Evolutionary conservation across 345 rosid species (phyloP).

Genomic region (Cardiospermum halicacabum): DNA sequence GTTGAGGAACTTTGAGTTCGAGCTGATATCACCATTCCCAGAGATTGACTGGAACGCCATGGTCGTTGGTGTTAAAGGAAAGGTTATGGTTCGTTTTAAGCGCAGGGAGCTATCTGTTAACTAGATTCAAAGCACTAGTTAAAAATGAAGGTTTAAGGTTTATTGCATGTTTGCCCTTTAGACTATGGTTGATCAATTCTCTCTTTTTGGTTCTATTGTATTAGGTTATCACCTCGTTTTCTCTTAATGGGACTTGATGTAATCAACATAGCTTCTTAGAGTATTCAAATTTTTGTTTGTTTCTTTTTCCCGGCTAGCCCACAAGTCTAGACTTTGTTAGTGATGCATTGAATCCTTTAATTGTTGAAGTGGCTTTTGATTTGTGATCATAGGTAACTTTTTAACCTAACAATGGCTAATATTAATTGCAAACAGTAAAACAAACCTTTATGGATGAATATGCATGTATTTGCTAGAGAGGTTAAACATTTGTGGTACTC

Average conservation of each 20-base stretch:
- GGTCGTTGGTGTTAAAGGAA: conserved; percentile 98
- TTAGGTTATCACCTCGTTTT: conserved; percentile 5
- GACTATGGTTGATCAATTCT: neutral
- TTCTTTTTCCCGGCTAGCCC: too few relatives aligned
- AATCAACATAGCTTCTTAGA: too few relatives aligned
- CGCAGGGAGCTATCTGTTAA: conserved; percentile 39
- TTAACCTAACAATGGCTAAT: too few relatives aligned
- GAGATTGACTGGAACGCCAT: conserved; percentile 99
- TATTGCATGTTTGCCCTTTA: neutral
- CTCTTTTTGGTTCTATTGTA: neutral
- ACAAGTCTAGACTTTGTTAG: too few relatives aligned
- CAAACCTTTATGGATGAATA: too few relatives aligned
- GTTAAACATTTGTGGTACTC: too few relatives aligned
- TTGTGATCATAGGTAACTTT: too few relatives aligned
- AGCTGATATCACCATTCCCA: conserved; percentile 88
- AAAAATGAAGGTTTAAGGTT: conserved; percentile 9
- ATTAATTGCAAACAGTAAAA: too few relatives aligned
- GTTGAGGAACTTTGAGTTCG: conserved; percentile 86
- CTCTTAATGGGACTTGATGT: neutral
- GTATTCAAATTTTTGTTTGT: too few relatives aligned
- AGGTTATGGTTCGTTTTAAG: conserved; percentile 92
- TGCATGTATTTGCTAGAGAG: too few relatives aligned
- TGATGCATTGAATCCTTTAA: too few relatives aligned
- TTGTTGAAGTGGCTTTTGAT: too few relatives aligned
- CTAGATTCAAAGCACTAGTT: conserved; percentile 1